A percentile compares a stretch with the other conserved stretches of the same genome.
Conservation (phyloP, 805 yeast genomes). For the Nakazawaea holstii region DNA sequence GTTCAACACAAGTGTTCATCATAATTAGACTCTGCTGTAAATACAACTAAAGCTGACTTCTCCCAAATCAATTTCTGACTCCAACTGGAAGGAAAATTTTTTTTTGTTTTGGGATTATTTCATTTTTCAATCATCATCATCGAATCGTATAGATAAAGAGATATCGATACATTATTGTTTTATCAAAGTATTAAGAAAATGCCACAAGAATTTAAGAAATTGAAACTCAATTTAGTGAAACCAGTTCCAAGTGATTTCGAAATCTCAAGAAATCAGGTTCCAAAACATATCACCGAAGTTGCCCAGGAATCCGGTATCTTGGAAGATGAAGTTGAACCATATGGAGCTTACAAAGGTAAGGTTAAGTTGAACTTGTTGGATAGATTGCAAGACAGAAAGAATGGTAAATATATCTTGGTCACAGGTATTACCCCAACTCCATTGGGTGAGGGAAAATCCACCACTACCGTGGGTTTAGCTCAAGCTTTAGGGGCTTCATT, state of each 20-base stretch:
- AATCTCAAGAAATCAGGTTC: constrained; percentile 83
- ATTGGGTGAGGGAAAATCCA: constrained; percentile 95
- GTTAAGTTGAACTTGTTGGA: constrained; percentile 64
- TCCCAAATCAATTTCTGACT: not conserved
- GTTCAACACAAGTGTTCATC: not conserved
- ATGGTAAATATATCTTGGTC: constrained; percentile 86
- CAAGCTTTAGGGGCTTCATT: constrained; percentile 94
- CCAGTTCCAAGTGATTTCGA: constrained; percentile 93
- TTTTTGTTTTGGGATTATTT: not conserved
- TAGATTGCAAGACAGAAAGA: constrained; percentile 55
- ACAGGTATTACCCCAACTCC: constrained; percentile 99
- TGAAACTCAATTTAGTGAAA: constrained; percentile 28
- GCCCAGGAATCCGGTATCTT: constrained; percentile 81
- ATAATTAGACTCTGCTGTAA: not conserved
- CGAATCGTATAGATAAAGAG: not conserved
- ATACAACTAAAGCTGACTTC: not conserved
- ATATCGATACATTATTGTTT: not conserved
- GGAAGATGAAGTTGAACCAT: constrained; percentile 76
- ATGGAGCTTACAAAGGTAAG: constrained; percentile 88
- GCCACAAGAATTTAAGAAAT: constrained; percentile 27
- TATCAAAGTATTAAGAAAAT: not conserved
- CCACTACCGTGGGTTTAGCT: constrained; percentile 94
- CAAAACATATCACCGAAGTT: constrained; percentile 70
- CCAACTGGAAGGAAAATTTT: not conserved
- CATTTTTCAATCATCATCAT: not conserved